Evolutionary conservation across 345 rosid genomes (phyloP).

Genomic region (Arabidopsis arenosa): DNA sequence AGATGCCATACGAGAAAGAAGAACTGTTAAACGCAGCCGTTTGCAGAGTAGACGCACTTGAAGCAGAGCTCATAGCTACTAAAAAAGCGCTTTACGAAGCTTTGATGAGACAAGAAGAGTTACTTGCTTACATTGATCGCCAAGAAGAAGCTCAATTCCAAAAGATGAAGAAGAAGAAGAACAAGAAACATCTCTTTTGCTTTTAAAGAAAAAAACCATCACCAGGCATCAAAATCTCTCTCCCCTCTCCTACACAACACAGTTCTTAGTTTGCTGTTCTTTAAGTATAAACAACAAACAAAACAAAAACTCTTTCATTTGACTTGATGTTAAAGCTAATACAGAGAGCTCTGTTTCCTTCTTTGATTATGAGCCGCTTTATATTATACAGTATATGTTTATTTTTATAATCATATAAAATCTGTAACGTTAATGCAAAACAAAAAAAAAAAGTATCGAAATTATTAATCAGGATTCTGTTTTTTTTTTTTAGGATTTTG

Average conservation of each 20-base stretch:
- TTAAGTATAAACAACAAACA: not conserved
- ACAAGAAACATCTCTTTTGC: slow-evolving; percentile 42
- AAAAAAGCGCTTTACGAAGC: slow-evolving; percentile 96
- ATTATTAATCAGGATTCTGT: not conserved
- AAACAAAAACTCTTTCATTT: not conserved
- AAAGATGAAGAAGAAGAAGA: slow-evolving; percentile 44
- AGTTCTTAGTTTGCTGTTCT: not conserved
- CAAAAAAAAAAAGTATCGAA: not conserved
- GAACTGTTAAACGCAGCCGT: slow-evolving; percentile 97
- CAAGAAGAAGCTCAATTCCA: slow-evolving; percentile 65
- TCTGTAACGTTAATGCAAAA: slow-evolving; percentile 15
- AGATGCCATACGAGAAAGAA: slow-evolving; percentile 97
- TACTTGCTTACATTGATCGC: slow-evolving; percentile 90
- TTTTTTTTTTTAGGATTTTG: not conserved
- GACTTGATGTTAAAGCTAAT: slow-evolving; percentile 35
- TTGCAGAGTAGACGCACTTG: slow-evolving; percentile 96
- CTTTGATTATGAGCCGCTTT: slow-evolving; percentile 19
- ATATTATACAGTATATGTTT: not conserved
- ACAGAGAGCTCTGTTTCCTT: slow-evolving; percentile 33
- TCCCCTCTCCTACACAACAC: not conserved
- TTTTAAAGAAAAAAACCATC: slow-evolving; percentile 5
- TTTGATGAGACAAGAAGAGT: slow-evolving; percentile 91
- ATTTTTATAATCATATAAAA: not conserved
- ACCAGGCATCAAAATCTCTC: not conserved
- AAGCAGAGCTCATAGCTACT: slow-evolving; percentile 96